A percentile compares a stretch with the other conserved stretches of the same genome.
Evolutionary conservation across 495 filamentous ascomycete species (phyloP).

Genomic region (Sabuloglossum arenarium): DNA sequence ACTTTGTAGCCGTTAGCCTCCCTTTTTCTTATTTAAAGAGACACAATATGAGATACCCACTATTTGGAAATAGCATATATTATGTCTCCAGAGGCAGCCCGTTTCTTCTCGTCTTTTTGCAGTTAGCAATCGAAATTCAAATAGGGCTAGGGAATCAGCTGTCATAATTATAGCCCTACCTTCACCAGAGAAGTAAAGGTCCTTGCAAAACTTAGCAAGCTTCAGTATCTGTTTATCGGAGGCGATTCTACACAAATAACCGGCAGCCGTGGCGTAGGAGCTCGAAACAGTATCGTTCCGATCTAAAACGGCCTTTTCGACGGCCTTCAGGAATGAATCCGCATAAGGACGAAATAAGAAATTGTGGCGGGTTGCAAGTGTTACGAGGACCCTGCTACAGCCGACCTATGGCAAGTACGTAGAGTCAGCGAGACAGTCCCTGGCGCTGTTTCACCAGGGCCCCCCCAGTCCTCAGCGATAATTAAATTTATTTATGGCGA

Average conservation of each 20-base stretch:
- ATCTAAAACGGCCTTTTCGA: slow-evolving; percentile 65
- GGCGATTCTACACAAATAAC: slow-evolving; percentile 62
- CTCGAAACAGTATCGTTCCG: slow-evolving; percentile 77
- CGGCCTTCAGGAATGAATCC: slow-evolving; percentile 50
- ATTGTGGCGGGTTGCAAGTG: slow-evolving; percentile 59
- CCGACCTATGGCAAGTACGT: slow-evolving; percentile 30
- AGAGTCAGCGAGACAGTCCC: neutral
- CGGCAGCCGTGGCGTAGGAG: slow-evolving; percentile 66
- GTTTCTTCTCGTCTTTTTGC: slow-evolving; percentile 40
- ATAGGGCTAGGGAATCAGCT: slow-evolving; percentile 19
- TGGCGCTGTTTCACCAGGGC: too few species aligned
- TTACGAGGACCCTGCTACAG: slow-evolving; percentile 64
- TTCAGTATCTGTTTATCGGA: slow-evolving; percentile 45
- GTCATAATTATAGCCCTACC: neutral
- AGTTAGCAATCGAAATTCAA: neutral
- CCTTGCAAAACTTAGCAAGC: slow-evolving; percentile 41
- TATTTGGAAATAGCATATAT: slow-evolving; percentile 58
- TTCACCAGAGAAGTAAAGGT: slow-evolving; percentile 42
- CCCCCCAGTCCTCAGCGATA: neutral
- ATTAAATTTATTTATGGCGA: neutral
- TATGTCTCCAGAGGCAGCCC: slow-evolving; percentile 59
- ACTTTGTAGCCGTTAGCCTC: slow-evolving; percentile 11
- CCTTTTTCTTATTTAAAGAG: neutral
- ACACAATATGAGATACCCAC: slow-evolving; percentile 7
- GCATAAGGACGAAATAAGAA: slow-evolving; percentile 57